Conservation (phyloP, 345 rosid species). For the Eucalyptus camaldulensis region DNA sequence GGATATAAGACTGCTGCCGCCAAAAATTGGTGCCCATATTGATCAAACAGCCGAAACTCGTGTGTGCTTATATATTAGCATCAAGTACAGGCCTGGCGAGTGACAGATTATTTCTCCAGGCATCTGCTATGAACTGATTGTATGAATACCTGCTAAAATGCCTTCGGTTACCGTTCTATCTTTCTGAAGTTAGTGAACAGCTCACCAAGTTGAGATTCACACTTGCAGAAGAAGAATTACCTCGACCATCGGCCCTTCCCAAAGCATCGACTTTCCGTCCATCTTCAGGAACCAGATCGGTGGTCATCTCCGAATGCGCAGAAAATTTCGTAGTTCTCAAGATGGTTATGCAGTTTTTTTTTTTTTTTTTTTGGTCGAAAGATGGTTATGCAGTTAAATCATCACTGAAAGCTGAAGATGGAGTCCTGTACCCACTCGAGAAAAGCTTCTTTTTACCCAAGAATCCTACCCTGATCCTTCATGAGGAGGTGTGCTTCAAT, state of each 20-base stretch:
- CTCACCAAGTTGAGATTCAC: constrained; percentile 58
- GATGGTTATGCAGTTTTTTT: constrained; percentile 5
- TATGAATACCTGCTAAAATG: neutral
- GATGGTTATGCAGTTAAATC: constrained; percentile 93
- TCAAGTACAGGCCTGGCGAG: neutral
- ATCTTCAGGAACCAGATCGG: too few relatives aligned
- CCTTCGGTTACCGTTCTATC: neutral
- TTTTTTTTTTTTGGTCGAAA: too few relatives aligned
- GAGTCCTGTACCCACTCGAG: constrained; percentile 90
- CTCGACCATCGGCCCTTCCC: too few relatives aligned
- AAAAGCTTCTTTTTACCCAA: constrained; percentile 96
- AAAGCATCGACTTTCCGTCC: too few relatives aligned
- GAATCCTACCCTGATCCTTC: constrained; percentile 97
- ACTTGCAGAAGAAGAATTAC: neutral
- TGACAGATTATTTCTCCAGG: neutral
- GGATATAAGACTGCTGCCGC: neutral
- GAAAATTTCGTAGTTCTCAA: constrained; percentile 92
- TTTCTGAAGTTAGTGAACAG: constrained; percentile 42
- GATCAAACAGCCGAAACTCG: neutral
- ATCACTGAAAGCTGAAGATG: constrained; percentile 96
- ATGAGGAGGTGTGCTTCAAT: constrained; percentile 59
- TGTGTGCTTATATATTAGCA: neutral
- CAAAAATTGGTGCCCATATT: neutral
- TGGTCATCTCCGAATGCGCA: too few relatives aligned
- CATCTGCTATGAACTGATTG: neutral